Base-by-base conservation (phyloP, 495 filamentous ascomycete species). In the Neurospora pannonica region DNA sequence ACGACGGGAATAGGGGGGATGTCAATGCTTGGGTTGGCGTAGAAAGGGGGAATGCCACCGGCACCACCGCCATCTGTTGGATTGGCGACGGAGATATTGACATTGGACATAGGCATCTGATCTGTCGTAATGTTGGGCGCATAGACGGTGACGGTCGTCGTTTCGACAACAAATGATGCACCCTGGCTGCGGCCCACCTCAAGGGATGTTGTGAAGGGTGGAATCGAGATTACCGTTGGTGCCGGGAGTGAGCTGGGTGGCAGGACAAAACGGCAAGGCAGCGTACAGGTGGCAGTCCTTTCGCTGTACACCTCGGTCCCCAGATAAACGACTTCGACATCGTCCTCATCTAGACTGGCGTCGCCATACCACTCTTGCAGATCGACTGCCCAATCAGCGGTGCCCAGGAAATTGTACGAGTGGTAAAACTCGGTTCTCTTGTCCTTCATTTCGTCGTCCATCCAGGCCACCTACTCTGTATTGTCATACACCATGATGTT, bases 381-480 rank as follows among this genome's bases (percentile, higher is more conserved):
- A 70, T 87, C 85, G 34, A 81, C 71, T 19, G 85, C 85, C 85
- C 85, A 87, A 60, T 86, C 82, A 9, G 38, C 76, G 4, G 77
- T 83, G 10, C 85, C 85, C 4, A 39, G 76, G 38, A 86, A 80
- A 34, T 81, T 79, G 31, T 74, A 54, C 1, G 6, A n/a, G 69
- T 75, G 39, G 71, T 84, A 87, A 5, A 74, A 38, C 1, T 43
- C 34, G 1, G 24, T 69, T 3, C 82, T 79, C 2, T 21, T 54
- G 0, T 17, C 21, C 75, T 82, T 83, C 48, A 60, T 83, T 11
- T 46, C 60, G 37, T 76, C 40, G 60, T 74, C 74, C 85, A 87
- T 86, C 71, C 82, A 87, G 1, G 79, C 76, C 1, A 86, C 83
- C 83, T 83, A 86, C 9, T 85, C 75, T 9, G 78, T 83, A n/a